Evolutionary conservation across 2,329 filamentous ascomycete species (phyloP).

Genomic region (Penicillium sp.): DNA sequence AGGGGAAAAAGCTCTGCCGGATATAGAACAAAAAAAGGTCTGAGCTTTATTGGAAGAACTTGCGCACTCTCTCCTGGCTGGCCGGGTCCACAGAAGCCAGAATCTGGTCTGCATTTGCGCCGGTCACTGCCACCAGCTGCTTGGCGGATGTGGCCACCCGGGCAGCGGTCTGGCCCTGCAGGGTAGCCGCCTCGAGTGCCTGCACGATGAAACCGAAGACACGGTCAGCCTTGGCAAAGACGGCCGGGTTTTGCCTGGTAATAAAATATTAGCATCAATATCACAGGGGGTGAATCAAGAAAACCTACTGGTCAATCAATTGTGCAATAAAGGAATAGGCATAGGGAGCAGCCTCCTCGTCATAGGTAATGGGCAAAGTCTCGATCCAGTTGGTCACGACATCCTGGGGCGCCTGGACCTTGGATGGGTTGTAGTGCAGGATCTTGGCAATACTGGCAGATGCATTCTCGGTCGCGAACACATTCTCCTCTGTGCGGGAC

Average conservation of each 20-base stretch:
- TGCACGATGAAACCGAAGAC: conserved; percentile 82
- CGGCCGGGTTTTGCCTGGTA: conserved; percentile 75
- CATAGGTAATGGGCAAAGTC: conserved; percentile 86
- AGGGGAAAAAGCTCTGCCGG: conserved; percentile 6
- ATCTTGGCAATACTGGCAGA: conserved; percentile 97
- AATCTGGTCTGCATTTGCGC: conserved; percentile 71
- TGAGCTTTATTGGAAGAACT: conserved; percentile 65
- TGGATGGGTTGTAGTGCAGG: conserved; percentile 78
- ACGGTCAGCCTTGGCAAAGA: conserved; percentile 73
- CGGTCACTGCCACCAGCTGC: conserved; percentile 68
- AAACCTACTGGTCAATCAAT: conserved; percentile 86
- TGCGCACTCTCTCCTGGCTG: conserved; percentile 74
- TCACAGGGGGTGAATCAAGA: not conserved
- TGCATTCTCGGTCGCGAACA: conserved; percentile 96
- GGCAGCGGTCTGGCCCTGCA: conserved; percentile 77
- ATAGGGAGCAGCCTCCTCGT: conserved; percentile 95
- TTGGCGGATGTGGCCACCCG: conserved; percentile 77
- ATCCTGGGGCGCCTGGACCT: conserved; percentile 71
- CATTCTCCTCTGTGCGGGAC: conserved; percentile 84
- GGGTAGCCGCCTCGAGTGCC: conserved; percentile 84
- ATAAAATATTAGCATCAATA: conserved; percentile 11
- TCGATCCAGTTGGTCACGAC: conserved; percentile 84
- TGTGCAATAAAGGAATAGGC: conserved; percentile 90
- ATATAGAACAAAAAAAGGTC: conserved; percentile 19
- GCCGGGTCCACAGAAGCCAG: conserved; percentile 73